Evolutionary conservation across 139 green algal genomes (phyloP), one percentile per base, ranked within the genome.

Genomic region (Trebouxia sp.): DNA sequence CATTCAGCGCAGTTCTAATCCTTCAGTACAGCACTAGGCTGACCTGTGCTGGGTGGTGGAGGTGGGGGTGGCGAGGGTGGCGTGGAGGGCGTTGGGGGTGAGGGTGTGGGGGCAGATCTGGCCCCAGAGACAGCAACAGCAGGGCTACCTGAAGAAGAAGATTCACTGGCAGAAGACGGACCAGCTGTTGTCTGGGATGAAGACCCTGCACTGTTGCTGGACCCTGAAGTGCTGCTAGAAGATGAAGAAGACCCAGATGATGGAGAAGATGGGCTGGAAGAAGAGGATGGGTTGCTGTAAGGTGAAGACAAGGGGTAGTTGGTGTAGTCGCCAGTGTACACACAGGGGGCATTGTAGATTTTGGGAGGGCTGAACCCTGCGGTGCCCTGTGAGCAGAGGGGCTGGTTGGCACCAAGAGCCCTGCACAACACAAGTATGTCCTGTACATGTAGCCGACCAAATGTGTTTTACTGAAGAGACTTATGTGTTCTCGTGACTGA

Each of bases 371-470:
- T 51, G 67, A 77, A 77, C 4, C 67, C 39, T 24, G 39, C 12
- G 24, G 67, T 53, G 26, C 67, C 67, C 7, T 51, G 41, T 17
- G 67, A 55, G 39, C 67, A 77, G 3, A 77, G 26, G 67, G 67
- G 41, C n/a, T 37, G 22, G 20, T 77, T 77, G 41, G 24, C 39
- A n/a, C 67, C 67, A 56, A 77, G 22, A 38, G 39, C 67, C 67
- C 67, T 77, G 67, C 67, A 77, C 28, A 45, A 26, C 56, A 26
- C 56, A 67, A 35, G 11, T 65, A n/a, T n/a, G n/a, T n/a, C n/a
- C n/a, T n/a, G n/a, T n/a, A n/a, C n/a, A n/a, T n/a, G n/a, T n/a
- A n/a, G n/a, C n/a, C n/a, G 24, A 12, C 26, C 15, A 65, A 35
- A 28, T 15, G n/a, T 65, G 55, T 26, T 15, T 17, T 28, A 30